A percentile compares a stretch with the other conserved stretches of the same genome.
These are phyloP conservation scores for Neofusicoccum kwambonambiense DNA, from an alignment of 2,329 filamentous ascomycete genomes.

Conservation along the genomic window DNA sequence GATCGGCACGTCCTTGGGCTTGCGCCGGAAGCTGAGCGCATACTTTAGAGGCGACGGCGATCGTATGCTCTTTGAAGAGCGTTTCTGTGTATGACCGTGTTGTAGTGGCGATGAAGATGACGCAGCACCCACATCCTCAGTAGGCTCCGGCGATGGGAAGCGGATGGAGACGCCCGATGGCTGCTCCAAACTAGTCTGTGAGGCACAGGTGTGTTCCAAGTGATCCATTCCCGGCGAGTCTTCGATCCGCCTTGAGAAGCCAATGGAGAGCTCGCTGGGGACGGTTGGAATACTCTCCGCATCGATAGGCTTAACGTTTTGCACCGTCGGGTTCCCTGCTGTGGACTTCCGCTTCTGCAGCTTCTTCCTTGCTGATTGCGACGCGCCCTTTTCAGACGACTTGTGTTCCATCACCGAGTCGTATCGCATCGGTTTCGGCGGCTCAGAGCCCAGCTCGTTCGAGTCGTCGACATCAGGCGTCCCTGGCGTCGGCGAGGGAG, in stretches of 20 bases:
- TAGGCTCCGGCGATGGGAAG: constrained; percentile 19
- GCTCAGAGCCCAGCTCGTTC: neutral
- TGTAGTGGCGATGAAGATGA: neutral
- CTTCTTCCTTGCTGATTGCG: neutral
- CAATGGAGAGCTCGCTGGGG: constrained; percentile 33
- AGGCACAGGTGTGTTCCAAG: constrained; percentile 36
- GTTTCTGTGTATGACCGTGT: neutral
- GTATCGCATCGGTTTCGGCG: neutral
- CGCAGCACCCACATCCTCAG: neutral
- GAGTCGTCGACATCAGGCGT: neutral
- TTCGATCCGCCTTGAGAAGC: constrained; percentile 37
- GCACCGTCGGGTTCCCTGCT: constrained; percentile 30
- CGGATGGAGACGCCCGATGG: constrained; percentile 19
- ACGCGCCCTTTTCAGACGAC: neutral
- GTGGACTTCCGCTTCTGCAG: constrained; percentile 34
- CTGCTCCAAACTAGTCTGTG: constrained; percentile 25
- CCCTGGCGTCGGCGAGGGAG: neutral
- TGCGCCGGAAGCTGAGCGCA: constrained; percentile 4
- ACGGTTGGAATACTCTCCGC: constrained; percentile 34
- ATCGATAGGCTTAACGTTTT: constrained; percentile 30
- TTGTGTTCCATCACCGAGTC: constrained; percentile 9
- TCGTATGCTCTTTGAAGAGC: neutral
- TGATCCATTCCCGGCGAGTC: constrained; percentile 36
- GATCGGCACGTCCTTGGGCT: neutral
- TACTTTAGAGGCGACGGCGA: constrained; percentile 4